These are phyloP conservation scores for Biscogniauxia sp. DNA, from an alignment of 2,329 filamentous ascomycete genomes.

Conservation along the genomic window DNA sequence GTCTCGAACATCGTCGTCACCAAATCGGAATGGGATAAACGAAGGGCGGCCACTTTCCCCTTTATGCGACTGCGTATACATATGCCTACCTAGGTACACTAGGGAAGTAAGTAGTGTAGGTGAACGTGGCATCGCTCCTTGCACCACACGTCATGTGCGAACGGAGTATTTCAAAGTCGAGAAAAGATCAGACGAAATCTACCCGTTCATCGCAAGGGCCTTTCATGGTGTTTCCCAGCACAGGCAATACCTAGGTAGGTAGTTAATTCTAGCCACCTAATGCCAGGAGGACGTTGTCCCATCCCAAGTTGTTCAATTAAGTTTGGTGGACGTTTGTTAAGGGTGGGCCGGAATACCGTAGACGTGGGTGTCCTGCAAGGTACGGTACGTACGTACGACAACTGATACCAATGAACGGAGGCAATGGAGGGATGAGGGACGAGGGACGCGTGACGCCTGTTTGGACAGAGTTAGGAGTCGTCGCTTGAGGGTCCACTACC, in stretches of 20 bases:
- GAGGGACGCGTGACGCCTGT: conserved; percentile 22
- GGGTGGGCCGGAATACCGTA: conserved; percentile 13
- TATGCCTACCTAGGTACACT: too few relatives aligned
- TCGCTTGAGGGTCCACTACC: neutral
- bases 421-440: neutral
- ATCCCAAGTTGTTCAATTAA: conserved; percentile 20
- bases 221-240: neutral
- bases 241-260: neutral
- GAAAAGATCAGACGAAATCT: conserved; percentile 14
- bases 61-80: neutral
- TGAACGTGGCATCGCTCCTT: neutral
- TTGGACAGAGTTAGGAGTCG: conserved; percentile 18
- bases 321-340: conserved; percentile 25
- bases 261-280: conserved; percentile 11
- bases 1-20: neutral
- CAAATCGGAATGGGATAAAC: neutral
- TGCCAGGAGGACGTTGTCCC: conserved; percentile 11
- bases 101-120: too few relatives aligned
- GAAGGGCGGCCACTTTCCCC: neutral
- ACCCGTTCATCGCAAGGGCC: neutral
- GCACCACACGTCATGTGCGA: neutral
- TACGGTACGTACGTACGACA: conserved; percentile 16
- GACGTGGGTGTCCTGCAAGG: conserved; percentile 23
- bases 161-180: conserved; percentile 6
- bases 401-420: conserved; percentile 8